Conservation (phyloP, 345 rosid species). For the Bretschneidera sinensis region DNA sequence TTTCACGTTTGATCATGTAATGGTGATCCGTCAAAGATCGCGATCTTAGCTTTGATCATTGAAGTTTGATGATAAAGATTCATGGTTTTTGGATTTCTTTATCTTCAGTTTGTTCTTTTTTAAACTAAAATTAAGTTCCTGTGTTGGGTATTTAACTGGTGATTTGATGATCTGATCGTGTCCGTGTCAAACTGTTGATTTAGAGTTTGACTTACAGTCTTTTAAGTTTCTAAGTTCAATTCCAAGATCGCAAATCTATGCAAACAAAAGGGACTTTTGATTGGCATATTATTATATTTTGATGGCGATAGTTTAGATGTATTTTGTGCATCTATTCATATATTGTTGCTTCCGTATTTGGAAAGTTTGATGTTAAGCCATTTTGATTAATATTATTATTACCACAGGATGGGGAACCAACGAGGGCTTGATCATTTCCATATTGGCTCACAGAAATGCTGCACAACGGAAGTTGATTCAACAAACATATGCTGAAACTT, state of each 20-base stretch:
- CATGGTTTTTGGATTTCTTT: background rate
- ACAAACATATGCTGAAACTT: slow-evolving; percentile 48
- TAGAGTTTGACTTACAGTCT: background rate
- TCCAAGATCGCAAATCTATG: background rate
- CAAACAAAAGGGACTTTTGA: too few species aligned
- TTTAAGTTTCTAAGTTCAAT: too few species aligned
- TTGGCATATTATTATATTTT: too few species aligned
- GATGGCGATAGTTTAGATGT: too few species aligned
- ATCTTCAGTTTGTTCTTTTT: too few species aligned
- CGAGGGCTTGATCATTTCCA: slow-evolving; percentile 66
- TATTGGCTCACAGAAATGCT: slow-evolving; percentile 66
- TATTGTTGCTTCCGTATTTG: too few species aligned
- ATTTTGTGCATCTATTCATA: too few species aligned
- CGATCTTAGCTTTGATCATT: slow-evolving; percentile 1
- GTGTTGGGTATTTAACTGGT: background rate
- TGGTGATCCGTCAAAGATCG: slow-evolving; percentile 2
- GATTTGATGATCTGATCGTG: background rate
- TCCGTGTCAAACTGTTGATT: background rate
- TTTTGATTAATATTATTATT: background rate
- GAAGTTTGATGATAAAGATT: background rate
- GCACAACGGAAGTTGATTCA: slow-evolving; percentile 55
- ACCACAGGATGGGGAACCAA: slow-evolving; percentile 82
- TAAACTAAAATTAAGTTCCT: background rate
- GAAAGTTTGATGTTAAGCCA: background rate
- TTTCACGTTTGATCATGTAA: slow-evolving; percentile 11